Evolutionary conservation across 345 rosid species (phyloP).

Genomic region (thale cress (Arabidopsis thaliana)): DNA sequence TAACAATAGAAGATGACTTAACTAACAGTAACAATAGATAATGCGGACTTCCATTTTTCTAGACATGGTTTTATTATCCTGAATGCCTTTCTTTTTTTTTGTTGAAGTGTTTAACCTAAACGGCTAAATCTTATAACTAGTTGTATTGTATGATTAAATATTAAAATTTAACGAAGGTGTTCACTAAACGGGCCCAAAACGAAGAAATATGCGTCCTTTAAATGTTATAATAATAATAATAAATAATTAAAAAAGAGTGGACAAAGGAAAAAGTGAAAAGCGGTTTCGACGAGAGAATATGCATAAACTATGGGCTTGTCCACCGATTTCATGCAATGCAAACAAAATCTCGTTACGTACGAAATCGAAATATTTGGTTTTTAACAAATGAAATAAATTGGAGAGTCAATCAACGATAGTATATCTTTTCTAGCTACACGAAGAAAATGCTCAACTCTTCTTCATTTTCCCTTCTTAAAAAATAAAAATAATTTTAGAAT

Average conservation of each 20-base stretch:
- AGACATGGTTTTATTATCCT: background rate
- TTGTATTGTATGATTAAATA: background rate
- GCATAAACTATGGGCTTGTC: conserved; percentile 45
- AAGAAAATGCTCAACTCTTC: background rate
- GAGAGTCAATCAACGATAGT: conserved; percentile 19
- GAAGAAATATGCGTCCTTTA: conserved; percentile 36
- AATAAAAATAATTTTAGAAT: background rate
- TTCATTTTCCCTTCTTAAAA: background rate
- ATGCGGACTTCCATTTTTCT: background rate
- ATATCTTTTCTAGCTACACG: background rate
- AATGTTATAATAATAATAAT: background rate
- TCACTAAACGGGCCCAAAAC: conserved; percentile 29
- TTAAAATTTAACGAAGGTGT: background rate
- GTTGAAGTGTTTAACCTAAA: conserved; percentile 15
- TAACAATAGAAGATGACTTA: background rate
- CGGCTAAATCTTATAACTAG: background rate
- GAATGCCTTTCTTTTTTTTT: background rate
- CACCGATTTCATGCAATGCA: conserved; percentile 49
- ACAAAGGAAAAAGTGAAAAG: conserved; percentile 26
- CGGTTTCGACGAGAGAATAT: conserved; percentile 43
- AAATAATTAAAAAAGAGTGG: background rate
- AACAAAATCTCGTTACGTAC: conserved; percentile 46
- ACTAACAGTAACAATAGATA: background rate
- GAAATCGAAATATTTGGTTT: background rate
- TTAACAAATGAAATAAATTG: background rate